phyloP scores from a whole-genome alignment of 768 basidiomycete species.

The Chiua virens region DNA sequence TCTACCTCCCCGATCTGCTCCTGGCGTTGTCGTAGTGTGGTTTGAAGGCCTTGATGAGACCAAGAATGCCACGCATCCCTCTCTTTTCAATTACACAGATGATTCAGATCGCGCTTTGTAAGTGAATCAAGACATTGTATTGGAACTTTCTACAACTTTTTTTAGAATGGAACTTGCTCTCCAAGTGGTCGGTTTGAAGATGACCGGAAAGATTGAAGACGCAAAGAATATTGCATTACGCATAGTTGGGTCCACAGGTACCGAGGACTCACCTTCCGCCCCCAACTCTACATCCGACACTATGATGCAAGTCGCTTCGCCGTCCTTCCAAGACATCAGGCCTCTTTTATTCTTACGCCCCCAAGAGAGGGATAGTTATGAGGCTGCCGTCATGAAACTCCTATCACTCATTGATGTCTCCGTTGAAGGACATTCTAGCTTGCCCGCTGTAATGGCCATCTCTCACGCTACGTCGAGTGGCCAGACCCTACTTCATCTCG shows the following conservation, averaged over 20 bases:
- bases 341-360: conserved; percentile 56
- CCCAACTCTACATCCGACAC: conserved; percentile 35
- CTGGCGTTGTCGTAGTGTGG: conserved; percentile 89
- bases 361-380: conserved; percentile 63
- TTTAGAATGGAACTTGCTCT: conserved; percentile 91
- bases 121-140: conserved; percentile 33
- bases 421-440: conserved; percentile 40
- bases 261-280: conserved; percentile 42
- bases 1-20: conserved; percentile 74
- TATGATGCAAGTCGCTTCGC: conserved; percentile 55
- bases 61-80: conserved; percentile 52
- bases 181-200: conserved; percentile 93
- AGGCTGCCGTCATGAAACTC: conserved; percentile 76
- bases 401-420: conserved; percentile 74
- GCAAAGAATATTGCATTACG: conserved; percentile 92
- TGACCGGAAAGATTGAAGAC: conserved; percentile 94
- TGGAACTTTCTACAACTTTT: conserved; percentile 11
- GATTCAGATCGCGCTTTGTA: conserved; percentile 87
- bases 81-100: conserved; percentile 87
- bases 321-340: conserved; percentile 51
- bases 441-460: conserved; percentile 55
- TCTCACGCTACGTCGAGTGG: conserved; percentile 70
- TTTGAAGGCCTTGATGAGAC: conserved; percentile 74
- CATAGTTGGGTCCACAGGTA: conserved; percentile 77
- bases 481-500: conserved; percentile 89